These are phyloP conservation scores for Ceratorhiza oryzae-sativae DNA, from an alignment of 1,284 basidiomycete genomes.

Conservation along the genomic window DNA sequence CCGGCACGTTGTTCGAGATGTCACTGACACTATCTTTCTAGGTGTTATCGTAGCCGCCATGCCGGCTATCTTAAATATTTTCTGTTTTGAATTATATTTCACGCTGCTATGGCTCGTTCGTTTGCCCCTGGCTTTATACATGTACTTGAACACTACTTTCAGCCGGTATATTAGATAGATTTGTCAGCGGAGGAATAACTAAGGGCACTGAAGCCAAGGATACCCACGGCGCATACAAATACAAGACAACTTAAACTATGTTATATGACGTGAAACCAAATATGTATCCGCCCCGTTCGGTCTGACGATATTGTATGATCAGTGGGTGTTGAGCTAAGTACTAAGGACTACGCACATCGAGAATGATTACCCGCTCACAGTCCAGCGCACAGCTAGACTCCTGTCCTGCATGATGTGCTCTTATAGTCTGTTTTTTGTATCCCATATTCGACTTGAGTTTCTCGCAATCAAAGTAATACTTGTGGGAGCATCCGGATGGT, in stretches of 20 bases:
- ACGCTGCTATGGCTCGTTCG: neutral
- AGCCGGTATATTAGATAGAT: neutral
- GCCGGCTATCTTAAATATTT: neutral
- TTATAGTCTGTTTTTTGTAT: conserved; percentile 28
- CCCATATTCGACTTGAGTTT: conserved; percentile 16
- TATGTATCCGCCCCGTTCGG: conserved; percentile 3
- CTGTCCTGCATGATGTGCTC: neutral
- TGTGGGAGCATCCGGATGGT: neutral
- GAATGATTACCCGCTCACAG: conserved; percentile 12
- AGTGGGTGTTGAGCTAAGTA: neutral
- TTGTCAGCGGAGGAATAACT: too few species aligned
- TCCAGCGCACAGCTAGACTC: conserved; percentile 3
- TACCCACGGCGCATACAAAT: neutral
- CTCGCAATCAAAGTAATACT: conserved; percentile 11
- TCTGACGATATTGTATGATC: neutral
- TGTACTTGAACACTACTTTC: neutral
- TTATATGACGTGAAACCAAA: conserved; percentile 6
- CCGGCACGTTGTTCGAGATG: neutral
- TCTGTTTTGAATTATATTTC: conserved; percentile 2
- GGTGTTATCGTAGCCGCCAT: neutral
- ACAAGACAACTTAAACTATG: neutral
- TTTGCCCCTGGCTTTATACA: neutral
- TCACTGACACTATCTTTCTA: neutral
- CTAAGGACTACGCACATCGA: conserved; percentile 1
- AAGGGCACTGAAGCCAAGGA: too few species aligned